Conservation (phyloP, 2,329 filamentous ascomycete species). For the Diaporthe longicolla region DNA sequence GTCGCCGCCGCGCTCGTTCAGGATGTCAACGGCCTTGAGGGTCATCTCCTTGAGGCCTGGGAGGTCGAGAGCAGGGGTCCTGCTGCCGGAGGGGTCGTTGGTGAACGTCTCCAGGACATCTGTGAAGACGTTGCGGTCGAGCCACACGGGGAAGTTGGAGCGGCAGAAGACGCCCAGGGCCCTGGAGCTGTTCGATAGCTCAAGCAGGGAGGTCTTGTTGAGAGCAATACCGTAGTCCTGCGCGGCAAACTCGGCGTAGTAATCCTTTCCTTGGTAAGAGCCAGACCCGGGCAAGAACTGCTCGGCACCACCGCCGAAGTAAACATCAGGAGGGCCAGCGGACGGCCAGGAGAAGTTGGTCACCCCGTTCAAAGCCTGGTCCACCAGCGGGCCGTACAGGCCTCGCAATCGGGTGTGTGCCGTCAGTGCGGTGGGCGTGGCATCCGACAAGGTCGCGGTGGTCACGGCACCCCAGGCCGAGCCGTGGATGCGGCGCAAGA, state of each 20-base stretch:
- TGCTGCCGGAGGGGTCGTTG: conserved; percentile 78
- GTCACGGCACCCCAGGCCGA: conserved; percentile 77
- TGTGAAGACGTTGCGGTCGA: conserved; percentile 86
- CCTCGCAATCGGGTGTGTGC: conserved; percentile 80
- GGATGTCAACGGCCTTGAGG: conserved; percentile 85
- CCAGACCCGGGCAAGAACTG: conserved; percentile 78
- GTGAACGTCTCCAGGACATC: conserved; percentile 76
- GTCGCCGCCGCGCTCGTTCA: conserved; percentile 75
- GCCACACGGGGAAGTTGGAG: conserved; percentile 84
- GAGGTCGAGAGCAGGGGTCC: conserved; percentile 76
- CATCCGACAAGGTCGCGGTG: conserved; percentile 86
- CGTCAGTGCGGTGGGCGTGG: conserved; percentile 82
- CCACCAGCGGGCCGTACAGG: conserved; percentile 79
- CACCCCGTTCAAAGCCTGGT: conserved; percentile 82
- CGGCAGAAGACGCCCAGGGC: conserved; percentile 84
- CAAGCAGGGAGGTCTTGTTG: conserved; percentile 80
- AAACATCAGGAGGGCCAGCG: conserved; percentile 81
- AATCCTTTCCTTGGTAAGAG: conserved; percentile 80
- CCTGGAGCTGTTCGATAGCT: conserved; percentile 69
- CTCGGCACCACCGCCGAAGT: conserved; percentile 87
- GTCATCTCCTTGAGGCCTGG: conserved; percentile 93
- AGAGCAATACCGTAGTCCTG: conserved; percentile 79
- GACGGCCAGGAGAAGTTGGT: conserved; percentile 87
- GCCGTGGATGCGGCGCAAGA: conserved; percentile 74
- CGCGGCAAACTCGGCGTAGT: conserved; percentile 82